A percentile compares a stretch with the other conserved stretches of the same genome.
Conservation (phyloP, 2,329 filamentous ascomycete species). For the Venturia aucupariae region DNA sequence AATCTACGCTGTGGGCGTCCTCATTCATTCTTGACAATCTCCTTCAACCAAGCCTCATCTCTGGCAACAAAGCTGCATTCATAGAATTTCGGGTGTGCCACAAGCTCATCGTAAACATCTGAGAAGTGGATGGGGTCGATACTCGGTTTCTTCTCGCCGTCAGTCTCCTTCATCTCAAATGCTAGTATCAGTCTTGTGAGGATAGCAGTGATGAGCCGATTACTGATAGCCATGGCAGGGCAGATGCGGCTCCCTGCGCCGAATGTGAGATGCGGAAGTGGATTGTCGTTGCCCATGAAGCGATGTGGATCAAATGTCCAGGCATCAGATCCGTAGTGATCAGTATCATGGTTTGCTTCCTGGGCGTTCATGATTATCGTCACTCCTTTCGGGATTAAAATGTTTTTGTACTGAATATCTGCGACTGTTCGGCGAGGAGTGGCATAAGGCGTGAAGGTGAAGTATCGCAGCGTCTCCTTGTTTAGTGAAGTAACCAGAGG, state of each 20-base stretch:
- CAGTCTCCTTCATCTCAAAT: neutral
- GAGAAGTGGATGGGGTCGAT: neutral
- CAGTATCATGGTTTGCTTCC: slow-evolving; percentile 19
- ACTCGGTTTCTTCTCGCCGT: neutral
- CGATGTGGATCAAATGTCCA: slow-evolving; percentile 19
- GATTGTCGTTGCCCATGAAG: slow-evolving; percentile 17
- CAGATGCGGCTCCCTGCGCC: slow-evolving; percentile 20
- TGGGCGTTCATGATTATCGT: slow-evolving; percentile 23
- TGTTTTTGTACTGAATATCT: slow-evolving; percentile 17
- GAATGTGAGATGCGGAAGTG: slow-evolving; percentile 20
- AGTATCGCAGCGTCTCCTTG: slow-evolving; percentile 21
- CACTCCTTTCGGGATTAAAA: slow-evolving; percentile 19
- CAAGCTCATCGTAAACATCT: neutral
- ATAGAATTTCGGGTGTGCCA: slow-evolving; percentile 5
- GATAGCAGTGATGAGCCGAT: slow-evolving; percentile 19
- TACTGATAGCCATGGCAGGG: slow-evolving; percentile 20
- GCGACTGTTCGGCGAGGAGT: slow-evolving; percentile 17
- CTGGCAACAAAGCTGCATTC: slow-evolving; percentile 1
- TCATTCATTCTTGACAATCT: neutral
- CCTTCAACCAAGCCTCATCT: slow-evolving; percentile 2
- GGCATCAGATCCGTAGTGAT: slow-evolving; percentile 20
- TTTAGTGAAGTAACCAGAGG: slow-evolving; percentile 19
- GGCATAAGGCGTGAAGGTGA: slow-evolving; percentile 19
- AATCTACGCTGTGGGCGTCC: neutral
- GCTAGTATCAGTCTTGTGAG: slow-evolving; percentile 2